Evolutionary conservation across 768 basidiomycete genomes (phyloP), one percentile per base, ranked within the genome.

Genomic region (Mycena leptocephala): DNA sequence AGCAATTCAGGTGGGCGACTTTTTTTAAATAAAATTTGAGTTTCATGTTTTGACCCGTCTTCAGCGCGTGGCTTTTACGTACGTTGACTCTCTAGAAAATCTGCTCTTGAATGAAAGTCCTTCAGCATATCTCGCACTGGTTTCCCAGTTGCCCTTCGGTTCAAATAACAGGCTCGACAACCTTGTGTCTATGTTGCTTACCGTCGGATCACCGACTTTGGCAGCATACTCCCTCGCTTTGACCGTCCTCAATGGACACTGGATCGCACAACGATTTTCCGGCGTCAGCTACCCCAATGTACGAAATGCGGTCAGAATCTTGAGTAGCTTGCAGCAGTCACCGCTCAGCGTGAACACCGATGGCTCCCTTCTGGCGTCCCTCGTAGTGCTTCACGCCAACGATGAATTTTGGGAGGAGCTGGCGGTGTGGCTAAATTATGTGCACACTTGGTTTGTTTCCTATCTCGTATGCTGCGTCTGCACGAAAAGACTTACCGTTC

Each of bases 91-190:
- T 58, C 8, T 20, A 11, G 20, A 58, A 14, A 33, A 30, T 22
- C 5, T 33, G 10, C 18, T 1, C 0, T 58, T 22, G 20, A 33
- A 58, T 58, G 56, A 35, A 32, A n/a, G 55, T 39, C 37, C 13
- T 39, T 39, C 5, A 62, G 59, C 87, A 14, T 86, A 85, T 74
- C 82, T 87, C 14, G 85, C 86, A 4, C 63, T 87, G 0, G 76
- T 88, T n/a, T 86, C 86, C 0, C 87, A 88, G 46, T 82, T 87
- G 30, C 87, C 87, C 4, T 87, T 87, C 30, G 86, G 86, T 16
- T 83, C 84, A 26, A 76, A 63, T 6, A 77, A 74, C 30, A 79
- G 78, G 26, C 70, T 79, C 20, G 86, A 87, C 20, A 84, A 85
- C 48, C 72, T 87, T 28, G 78, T 84, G 72, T 81, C 86, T 26